These are phyloP conservation scores for Trametes elegans DNA, from an alignment of 768 basidiomycete genomes.

Conservation along the genomic window DNA sequence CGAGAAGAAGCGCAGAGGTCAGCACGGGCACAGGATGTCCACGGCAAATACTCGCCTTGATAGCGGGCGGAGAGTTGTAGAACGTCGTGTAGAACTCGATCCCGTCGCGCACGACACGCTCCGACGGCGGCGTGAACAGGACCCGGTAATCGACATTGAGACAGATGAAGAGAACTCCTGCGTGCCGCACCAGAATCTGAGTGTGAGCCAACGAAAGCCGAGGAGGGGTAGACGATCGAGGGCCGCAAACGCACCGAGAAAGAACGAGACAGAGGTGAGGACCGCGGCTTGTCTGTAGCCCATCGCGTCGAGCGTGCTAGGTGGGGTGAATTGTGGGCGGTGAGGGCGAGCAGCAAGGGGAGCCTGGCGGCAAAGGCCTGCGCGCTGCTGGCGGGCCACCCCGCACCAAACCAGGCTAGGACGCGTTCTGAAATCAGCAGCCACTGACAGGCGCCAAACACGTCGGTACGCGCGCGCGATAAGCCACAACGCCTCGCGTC, in stretches of 20 bases:
- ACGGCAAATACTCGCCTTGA: conserved; percentile 61
- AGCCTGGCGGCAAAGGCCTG: conserved; percentile 6
- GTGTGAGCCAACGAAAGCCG: conserved; percentile 7
- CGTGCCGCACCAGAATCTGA: neutral
- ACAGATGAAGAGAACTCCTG: conserved; percentile 82
- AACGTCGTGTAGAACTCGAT: conserved; percentile 92
- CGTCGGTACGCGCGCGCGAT: neutral
- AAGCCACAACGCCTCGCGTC: neutral
- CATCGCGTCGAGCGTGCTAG: conserved; percentile 43
- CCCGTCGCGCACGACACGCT: conserved; percentile 68
- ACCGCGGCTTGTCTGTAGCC: conserved; percentile 90
- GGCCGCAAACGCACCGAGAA: conserved; percentile 63
- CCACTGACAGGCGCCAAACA: conserved; percentile 1
- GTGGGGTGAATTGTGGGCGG: neutral
- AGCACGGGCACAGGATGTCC: neutral
- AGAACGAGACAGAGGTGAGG: conserved; percentile 83
- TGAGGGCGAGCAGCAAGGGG: neutral
- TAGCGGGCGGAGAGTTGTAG: conserved; percentile 88
- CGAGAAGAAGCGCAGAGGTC: neutral
- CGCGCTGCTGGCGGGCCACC: conserved; percentile 8
- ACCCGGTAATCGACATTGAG: conserved; percentile 87
- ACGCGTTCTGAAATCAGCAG: neutral
- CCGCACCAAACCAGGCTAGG: conserved; percentile 1
- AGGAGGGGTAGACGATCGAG: conserved; percentile 7
- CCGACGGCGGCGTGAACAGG: conserved; percentile 65